Evolutionary conservation across 1,139 yeast species (phyloP), one percentile per base, ranked within the genome.

Genomic region (Scheffersomyces insectosa): DNA sequence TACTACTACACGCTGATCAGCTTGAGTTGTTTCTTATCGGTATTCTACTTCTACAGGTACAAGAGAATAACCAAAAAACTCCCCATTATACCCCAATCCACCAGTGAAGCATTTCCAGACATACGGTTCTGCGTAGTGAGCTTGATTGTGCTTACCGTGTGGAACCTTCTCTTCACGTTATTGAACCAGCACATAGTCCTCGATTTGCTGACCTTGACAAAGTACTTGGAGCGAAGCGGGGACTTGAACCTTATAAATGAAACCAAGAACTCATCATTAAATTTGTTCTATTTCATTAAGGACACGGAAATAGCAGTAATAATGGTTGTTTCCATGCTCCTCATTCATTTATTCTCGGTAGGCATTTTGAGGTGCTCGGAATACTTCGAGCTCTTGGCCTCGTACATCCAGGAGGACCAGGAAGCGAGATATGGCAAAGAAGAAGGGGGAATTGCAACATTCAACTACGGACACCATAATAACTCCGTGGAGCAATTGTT

Each of bases 301-400:
- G 62, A 57, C 38, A 15, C 43, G 28, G 35, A 33, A n/a, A 36
- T 53, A 33, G 44, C 54, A 25, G 25, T 36, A 13, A 41, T 48
- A 13, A 46, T 46, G 10, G 38, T 44, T 3, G 45, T 47, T 4
- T 54, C 59, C 10, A 51, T 50, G 39, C 7, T 43, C 1, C 36
- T 50, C 13, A 43, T 49, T 38, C 46, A 49, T 28, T 13, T 42
- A 20, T 49, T 57, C 31, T 48, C 56, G 3, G 36, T 39, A 5
- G 57, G 50, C 13, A 54, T 54, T 12, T 31, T 48, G 35, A 43
- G 51, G 16, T 42, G 51, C 36, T 41, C 57, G 12, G 59, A 57
- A 33, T 54, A 51, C 43, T 46, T 55, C 29, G 41, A 51, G 25
- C 54, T 20, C 23, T 14, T 31, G 5, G 10, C 20, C n/a, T 7